Base-by-base conservation (phyloP, 331 rosid genomes). In the Quercus tomentella region DNA sequence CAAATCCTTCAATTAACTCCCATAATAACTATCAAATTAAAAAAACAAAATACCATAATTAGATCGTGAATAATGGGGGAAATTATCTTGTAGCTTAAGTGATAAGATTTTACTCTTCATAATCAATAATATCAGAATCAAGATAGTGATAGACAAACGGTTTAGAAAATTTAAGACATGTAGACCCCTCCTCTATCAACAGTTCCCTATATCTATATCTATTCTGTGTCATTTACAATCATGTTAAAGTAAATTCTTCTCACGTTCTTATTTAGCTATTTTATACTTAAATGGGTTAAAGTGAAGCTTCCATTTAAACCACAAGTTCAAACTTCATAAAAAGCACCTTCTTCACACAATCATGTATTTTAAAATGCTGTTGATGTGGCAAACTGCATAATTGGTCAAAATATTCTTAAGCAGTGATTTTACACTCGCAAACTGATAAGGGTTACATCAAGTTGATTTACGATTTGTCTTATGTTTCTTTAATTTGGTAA, bases 81-180 rank as follows among this genome's bases (percentile, higher is more conserved):
- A 17, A 57, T 71, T 70, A 79, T 84, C 88, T 78, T 88, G 75
- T 57, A 88, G 77, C 61, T 70, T 80, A 88, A 83, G 90, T 69
- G 84, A 89, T 82, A 86, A 85, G 90, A 87, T 89, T 82, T 76
- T 75, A 76, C 74, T 78, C 79, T 82, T 84, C 75, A 78, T 73
- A 9, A 80, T 66, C 65, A 80, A 77, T 68, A 28, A 70, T 79
- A 81, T 62, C 66, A 62, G 67, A 72, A 76, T 81, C 85, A 85
- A 58, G 84, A 77, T 80, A 58, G 75, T 77, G 86, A 82, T 83
- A 70, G 89, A 92, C 82, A 79, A 80, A 79, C 45, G 84, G 92
- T 84, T 83, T 89, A 74, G 62, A 82, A 54, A 85, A 81, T 79
- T 73, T 67, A 76, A 88, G 77, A 87, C 92, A 90, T 72, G 82